Base-by-base conservation (phyloP, 2,329 filamentous ascomycete genomes). In the Phialophora verrucosa region DNA sequence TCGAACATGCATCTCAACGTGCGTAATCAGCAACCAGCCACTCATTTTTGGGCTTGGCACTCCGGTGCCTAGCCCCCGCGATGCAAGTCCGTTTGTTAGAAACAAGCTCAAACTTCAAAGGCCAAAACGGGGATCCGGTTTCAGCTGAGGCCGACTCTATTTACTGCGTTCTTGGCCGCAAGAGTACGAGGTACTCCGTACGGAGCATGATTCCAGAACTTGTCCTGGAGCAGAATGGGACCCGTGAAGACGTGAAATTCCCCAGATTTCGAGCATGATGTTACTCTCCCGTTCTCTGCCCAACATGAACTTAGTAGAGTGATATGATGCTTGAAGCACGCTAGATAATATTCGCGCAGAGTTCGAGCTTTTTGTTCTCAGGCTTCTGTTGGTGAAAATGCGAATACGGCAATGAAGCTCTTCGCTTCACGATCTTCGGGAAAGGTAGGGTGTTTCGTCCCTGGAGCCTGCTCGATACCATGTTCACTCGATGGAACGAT, bases 21-120 rank as follows among this genome's bases (percentile, higher is more conserved):
- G 27, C 42, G 51, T 54, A n/a, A 55, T 53, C 12, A 42, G 53
- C 63, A 14, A 58, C 42, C 63, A 66, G 29, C 63, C 63, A 58
- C 58, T 62, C 59, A 58, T 32, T 51, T 58, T 65, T 42, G 2
- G 54, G 63, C 63, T 66, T 62, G 63, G 63, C 63, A 49, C n/a
- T 62, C 55, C 55, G 49, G 25, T 42, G 60, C 7, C 27, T 51
- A 29, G 59, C 53, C 51, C 11, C 29, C 49, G 23, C 20, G 49
- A 14, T 51, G 49, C 20, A 51, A 25, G 49, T 51, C 49, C 49
- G 49, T 51, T 51, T 51, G 38, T 17, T 42, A 44, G 38, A 44
- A 44, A 44, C 38, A 44, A 44, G 38, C 38, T 44, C 38, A 44
- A 44, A 44, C 17, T n/a, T n/a, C 31, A 32, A 8, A 11, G 31